Evolutionary conservation across 257 asterid species (phyloP).

Genomic region (Striga asiatica): DNA sequence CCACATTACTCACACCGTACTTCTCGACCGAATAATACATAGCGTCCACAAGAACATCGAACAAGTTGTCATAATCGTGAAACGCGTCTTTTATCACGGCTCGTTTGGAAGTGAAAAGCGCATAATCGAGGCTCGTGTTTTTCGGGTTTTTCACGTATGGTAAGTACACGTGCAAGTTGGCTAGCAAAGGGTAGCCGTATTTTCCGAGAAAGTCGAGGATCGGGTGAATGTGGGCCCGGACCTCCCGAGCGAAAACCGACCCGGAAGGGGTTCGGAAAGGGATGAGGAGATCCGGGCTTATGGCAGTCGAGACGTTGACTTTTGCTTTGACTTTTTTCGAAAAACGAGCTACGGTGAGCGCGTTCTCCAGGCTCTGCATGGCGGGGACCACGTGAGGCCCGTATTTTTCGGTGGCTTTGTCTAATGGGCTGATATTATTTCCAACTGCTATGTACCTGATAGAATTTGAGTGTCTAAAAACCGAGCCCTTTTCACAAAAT

Average conservation of each 20-base stretch:
- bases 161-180: neutral
- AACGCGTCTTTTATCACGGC: neutral
- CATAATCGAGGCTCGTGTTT: neutral
- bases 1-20: constrained; percentile 10
- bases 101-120: neutral
- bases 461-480: neutral
- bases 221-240: neutral
- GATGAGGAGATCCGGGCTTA: neutral
- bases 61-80: constrained; percentile 16
- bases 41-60: constrained; percentile 27
- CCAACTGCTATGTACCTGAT: neutral
- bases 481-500: no score
- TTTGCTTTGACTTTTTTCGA: neutral
- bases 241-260: neutral
- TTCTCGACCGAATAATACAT: constrained; percentile 25
- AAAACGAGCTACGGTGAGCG: neutral
- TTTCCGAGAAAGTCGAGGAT: neutral
- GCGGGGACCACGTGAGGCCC: neutral
- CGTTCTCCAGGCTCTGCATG: neutral
- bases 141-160: neutral
- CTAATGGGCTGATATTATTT: neutral
- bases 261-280: neutral
- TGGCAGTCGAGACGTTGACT: neutral
- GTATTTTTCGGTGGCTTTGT: neutral
- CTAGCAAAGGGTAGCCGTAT: neutral